Conservation (phyloP, 352 stramenopile genomes). For the Phytophthora sp. region DNA sequence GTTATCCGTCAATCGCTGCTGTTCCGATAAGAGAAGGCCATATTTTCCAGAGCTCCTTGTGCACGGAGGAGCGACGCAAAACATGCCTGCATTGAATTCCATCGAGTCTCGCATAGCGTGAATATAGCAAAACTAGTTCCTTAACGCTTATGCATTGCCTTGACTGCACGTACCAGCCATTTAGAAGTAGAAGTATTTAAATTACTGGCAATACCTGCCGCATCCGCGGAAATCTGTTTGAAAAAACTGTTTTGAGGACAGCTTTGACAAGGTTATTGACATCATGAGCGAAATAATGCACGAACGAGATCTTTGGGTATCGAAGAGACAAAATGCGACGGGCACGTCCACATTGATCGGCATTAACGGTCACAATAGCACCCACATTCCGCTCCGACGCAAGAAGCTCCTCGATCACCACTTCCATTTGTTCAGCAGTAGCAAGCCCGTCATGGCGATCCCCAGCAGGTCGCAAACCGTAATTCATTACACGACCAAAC, state of each 20-base stretch:
- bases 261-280: conserved; percentile 32
- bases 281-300: conserved; percentile 22
- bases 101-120: not conserved
- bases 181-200: not conserved
- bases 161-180: not conserved
- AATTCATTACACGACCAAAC: conserved; percentile 1
- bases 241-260: conserved; percentile 18
- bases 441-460: conserved; percentile 16
- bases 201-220: not conserved
- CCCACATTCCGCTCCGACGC: conserved; percentile 9
- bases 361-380: conserved; percentile 19
- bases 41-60: not conserved
- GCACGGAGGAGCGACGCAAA: not conserved
- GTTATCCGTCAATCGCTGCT: not conserved
- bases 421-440: conserved; percentile 20
- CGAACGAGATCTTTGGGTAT: conserved; percentile 21
- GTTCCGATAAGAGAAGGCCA: not conserved
- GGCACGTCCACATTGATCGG: conserved; percentile 17
- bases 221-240: not conserved
- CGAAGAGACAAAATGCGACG: conserved; percentile 22
- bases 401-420: not conserved
- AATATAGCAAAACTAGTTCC: not conserved
- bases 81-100: not conserved
- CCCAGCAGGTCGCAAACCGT: conserved; percentile 8
- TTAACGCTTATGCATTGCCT: not conserved